These are phyloP conservation scores for Linnemannia schmuckeri DNA, from an alignment of 192 early-diverging fungal genomes.

Conservation along the genomic window DNA sequence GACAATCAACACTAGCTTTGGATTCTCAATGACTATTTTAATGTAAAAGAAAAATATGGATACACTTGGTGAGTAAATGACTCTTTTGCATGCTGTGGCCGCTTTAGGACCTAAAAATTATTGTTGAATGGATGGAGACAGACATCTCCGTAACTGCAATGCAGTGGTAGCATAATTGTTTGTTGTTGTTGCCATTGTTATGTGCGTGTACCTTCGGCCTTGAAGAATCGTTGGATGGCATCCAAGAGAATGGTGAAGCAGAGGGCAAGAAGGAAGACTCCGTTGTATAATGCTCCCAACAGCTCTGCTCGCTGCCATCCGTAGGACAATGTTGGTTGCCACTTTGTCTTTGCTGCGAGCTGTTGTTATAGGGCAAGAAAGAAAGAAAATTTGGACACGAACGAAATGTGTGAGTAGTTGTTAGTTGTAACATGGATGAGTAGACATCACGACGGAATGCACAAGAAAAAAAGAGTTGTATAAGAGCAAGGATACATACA, in stretches of 20 bases:
- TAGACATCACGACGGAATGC: not conserved
- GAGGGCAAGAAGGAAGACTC: constrained; percentile 89
- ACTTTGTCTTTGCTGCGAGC: constrained; percentile 73
- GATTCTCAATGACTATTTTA: constrained; percentile 72
- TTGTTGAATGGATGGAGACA: no score
- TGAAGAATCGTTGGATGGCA: constrained; percentile 85
- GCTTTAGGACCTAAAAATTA: not conserved
- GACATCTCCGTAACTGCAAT: no score
- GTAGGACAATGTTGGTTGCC: constrained; percentile 79
- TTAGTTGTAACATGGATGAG: not conserved
- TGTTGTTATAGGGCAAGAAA: constrained; percentile 21
- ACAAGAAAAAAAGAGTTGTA: not conserved
- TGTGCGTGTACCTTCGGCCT: constrained; percentile 62
- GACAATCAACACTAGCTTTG: constrained; percentile 81
- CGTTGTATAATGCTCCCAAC: constrained; percentile 93
- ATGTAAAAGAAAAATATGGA: constrained; percentile 62
- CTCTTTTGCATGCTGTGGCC: not conserved
- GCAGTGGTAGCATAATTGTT: no score
- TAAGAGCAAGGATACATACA: constrained; percentile 45
- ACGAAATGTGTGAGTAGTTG: not conserved
- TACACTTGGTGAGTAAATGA: not conserved
- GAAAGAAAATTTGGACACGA: not conserved
- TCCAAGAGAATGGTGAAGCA: constrained; percentile 93
- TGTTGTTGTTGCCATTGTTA: no score
- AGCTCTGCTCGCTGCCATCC: constrained; percentile 94